These are phyloP conservation scores for Aspergillus melleus DNA, from an alignment of 2,329 filamentous ascomycete species.

Conservation along the genomic window DNA sequence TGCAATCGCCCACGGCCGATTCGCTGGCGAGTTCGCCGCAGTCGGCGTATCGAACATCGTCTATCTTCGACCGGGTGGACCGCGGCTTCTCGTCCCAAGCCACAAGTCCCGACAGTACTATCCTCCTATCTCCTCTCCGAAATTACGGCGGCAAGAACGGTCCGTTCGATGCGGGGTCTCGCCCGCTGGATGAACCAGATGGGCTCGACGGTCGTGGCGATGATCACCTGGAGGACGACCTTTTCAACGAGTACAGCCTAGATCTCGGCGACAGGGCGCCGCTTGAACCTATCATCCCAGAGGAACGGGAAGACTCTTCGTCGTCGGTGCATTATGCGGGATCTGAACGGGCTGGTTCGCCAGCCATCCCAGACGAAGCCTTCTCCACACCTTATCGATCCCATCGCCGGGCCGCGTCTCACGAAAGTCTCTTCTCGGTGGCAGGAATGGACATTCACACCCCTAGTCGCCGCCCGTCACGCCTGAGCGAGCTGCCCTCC, in stretches of 20 bases:
- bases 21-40: slow-evolving; percentile 80
- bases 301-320: slow-evolving; percentile 38
- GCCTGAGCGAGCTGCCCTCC: slow-evolving; percentile 61
- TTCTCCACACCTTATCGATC: slow-evolving; percentile 37
- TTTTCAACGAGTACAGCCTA: slow-evolving; percentile 20
- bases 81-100: slow-evolving; percentile 67
- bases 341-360: slow-evolving; percentile 12
- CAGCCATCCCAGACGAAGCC: slow-evolving; percentile 20
- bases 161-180: slow-evolving; percentile 56
- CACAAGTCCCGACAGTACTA: slow-evolving; percentile 76
- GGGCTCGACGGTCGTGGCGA: slow-evolving; percentile 10
- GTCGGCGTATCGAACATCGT: slow-evolving; percentile 69
- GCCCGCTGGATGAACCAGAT: slow-evolving; percentile 28
- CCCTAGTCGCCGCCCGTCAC: slow-evolving; percentile 71
- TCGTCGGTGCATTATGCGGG: slow-evolving; percentile 18
- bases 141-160: slow-evolving; percentile 61
- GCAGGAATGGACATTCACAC: slow-evolving; percentile 88
- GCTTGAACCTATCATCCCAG: slow-evolving; percentile 38
- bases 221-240: slow-evolving; percentile 14
- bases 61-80: slow-evolving; percentile 75
- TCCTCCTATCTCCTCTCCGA: slow-evolving; percentile 63
- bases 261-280: slow-evolving; percentile 19
- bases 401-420: slow-evolving; percentile 69
- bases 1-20: slow-evolving; percentile 47
- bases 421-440: slow-evolving; percentile 87